A percentile compares a stretch with the other conserved stretches of the same genome.
Conservation (phyloP, 2,329 filamentous ascomycete genomes). For the Colletotrichum sansevieriae region DNA sequence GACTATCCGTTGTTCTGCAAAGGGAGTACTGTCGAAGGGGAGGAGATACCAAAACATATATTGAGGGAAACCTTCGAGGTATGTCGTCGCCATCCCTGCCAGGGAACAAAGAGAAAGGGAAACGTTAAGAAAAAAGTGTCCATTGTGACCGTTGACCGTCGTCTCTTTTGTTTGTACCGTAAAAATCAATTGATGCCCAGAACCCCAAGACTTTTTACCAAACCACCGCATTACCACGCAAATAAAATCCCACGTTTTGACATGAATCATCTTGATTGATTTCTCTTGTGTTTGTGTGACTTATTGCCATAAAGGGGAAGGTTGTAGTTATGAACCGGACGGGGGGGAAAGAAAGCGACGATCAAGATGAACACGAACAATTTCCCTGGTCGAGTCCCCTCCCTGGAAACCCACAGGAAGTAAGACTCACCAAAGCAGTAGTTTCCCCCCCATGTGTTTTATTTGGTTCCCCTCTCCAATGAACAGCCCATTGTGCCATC, state of each 20-base stretch:
- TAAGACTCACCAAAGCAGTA: constrained; percentile 14
- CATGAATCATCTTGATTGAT: constrained; percentile 42
- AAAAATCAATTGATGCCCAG: constrained; percentile 30
- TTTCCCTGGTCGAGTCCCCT: constrained; percentile 15
- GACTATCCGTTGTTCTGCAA: constrained; percentile 5
- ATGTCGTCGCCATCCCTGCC: background rate
- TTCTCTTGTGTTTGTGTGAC: constrained; percentile 37
- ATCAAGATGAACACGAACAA: constrained; percentile 31
- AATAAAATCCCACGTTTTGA: constrained; percentile 31
- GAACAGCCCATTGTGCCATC: constrained; percentile 57
- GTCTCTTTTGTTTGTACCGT: constrained; percentile 40
- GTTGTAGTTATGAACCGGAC: constrained; percentile 26
- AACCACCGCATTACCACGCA: constrained; percentile 20
- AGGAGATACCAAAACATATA: background rate
- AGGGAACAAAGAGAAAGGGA: background rate
- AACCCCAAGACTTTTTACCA: constrained; percentile 16
- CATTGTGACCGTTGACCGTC: constrained; percentile 12
- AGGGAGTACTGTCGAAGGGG: background rate
- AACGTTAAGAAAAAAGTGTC: constrained; percentile 4
- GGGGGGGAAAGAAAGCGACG: constrained; percentile 15
- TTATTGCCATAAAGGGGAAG: constrained; percentile 36
- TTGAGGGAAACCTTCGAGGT: background rate
- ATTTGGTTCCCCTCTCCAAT: constrained; percentile 23
- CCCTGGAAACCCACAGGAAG: constrained; percentile 14
- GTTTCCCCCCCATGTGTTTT: constrained; percentile 36